Evolutionary conservation across 805 yeast species (phyloP).

Genomic region (Naumovozyma castellii): DNA sequence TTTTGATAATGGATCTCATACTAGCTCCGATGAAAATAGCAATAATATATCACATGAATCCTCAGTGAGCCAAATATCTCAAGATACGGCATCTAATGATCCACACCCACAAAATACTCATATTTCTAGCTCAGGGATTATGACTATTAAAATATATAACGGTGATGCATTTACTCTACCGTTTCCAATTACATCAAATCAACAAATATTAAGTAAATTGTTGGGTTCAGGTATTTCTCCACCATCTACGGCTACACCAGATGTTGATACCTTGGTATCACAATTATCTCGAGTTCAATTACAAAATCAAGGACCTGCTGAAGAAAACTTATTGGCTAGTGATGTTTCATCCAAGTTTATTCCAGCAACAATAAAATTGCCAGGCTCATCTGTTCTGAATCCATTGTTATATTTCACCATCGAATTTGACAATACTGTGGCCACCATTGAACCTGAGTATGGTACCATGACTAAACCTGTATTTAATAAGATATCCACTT

Average conservation of each 20-base stretch:
- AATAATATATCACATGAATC: constrained; percentile 2
- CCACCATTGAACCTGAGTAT: constrained; percentile 75
- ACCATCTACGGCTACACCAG: constrained; percentile 10
- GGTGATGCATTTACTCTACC: constrained; percentile 65
- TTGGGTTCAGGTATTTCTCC: constrained; percentile 43
- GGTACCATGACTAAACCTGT: constrained; percentile 71
- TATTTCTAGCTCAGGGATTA: constrained; percentile 42
- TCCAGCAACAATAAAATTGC: constrained; percentile 47
- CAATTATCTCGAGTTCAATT: constrained; percentile 22
- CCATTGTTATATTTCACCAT: constrained; percentile 76
- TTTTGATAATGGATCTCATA: constrained; percentile 7
- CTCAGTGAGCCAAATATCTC: constrained; percentile 5
- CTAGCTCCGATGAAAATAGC: background rate
- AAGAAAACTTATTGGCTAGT: constrained; percentile 29
- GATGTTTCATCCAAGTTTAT: constrained; percentile 29
- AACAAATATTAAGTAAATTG: constrained; percentile 52
- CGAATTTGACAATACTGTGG: constrained; percentile 91
- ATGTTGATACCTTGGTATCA: constrained; percentile 19
- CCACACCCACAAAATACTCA: constrained; percentile 10
- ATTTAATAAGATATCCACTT: constrained; percentile 84
- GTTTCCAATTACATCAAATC: constrained; percentile 54
- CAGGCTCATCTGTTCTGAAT: constrained; percentile 45
- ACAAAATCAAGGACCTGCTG: constrained; percentile 25
- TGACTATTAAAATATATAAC: constrained; percentile 68
- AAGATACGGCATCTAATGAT: constrained; percentile 1